Evolutionary conservation across 129 eudicot species (phyloP).

Genomic region (Flaveria brownii): DNA sequence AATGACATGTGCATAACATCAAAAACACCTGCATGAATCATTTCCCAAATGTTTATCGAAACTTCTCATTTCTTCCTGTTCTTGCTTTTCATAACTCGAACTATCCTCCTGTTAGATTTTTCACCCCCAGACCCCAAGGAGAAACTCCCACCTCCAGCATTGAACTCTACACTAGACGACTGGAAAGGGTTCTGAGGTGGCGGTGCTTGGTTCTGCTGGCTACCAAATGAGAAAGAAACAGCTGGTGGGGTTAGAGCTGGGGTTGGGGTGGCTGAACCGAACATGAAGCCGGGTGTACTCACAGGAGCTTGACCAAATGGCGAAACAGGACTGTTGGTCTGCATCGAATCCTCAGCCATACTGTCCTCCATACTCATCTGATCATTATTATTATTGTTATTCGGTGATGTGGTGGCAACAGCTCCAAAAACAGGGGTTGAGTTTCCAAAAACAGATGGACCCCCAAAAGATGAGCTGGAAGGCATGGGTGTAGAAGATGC

Average conservation of each 20-base stretch:
- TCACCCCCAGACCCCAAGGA: conserved; percentile 85
- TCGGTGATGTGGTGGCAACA: conserved; percentile 23
- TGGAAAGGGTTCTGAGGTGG: conserved; percentile 63
- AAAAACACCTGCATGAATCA: neutral
- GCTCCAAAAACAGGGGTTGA: conserved; percentile 42
- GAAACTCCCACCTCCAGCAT: conserved; percentile 79
- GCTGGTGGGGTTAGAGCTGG: conserved; percentile 19
- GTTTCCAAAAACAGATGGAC: conserved; percentile 50
- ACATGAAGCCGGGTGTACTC: conserved; percentile 47
- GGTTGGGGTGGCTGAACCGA: conserved; percentile 49
- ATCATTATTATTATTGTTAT: conserved; percentile 41
- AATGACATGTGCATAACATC: neutral
- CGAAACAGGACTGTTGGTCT: conserved; percentile 48
- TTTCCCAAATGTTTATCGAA: conserved; percentile 7
- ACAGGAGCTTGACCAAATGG: conserved; percentile 30
- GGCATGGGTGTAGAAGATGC: conserved; percentile 46
- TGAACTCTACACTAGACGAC: conserved; percentile 72
- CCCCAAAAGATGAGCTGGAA: conserved; percentile 35
- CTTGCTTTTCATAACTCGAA: conserved; percentile 44
- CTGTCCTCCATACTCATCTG: conserved; percentile 85
- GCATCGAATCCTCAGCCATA: conserved; percentile 97
- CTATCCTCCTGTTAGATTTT: conserved; percentile 59
- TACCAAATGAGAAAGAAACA: conserved; percentile 66
- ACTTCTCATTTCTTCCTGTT: conserved; percentile 49
- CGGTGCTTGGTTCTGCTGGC: conserved; percentile 55